Conservation (phyloP, 176 grass and related monocot species). For the Echinochloa phyllopogon region DNA sequence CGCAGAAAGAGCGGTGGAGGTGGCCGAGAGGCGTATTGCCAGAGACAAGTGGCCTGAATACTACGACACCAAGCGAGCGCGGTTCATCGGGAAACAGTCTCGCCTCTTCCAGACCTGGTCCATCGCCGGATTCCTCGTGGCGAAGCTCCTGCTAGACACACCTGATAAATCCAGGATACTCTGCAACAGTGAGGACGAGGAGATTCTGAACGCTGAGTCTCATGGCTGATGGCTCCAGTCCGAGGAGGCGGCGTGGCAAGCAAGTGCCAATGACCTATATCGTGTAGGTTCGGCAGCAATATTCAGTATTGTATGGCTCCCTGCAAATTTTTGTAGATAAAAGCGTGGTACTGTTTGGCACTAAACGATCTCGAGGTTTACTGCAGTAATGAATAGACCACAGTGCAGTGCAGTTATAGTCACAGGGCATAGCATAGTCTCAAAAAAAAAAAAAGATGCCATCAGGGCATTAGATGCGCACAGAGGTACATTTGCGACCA, state of each 20-base stretch:
- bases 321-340: not conserved
- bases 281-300: constrained; percentile 29
- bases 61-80: constrained; percentile 76
- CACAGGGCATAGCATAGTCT: not conserved
- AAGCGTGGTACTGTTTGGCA: constrained; percentile 10
- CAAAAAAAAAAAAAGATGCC: no score
- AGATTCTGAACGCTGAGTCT: constrained; percentile 74
- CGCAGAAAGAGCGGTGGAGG: constrained; percentile 68
- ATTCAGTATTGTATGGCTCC: constrained; percentile 2
- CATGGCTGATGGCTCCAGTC: constrained; percentile 55
- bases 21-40: constrained; percentile 70
- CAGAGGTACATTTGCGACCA: not conserved
- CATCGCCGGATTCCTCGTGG: constrained; percentile 82
- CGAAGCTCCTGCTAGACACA: constrained; percentile 71
- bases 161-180: constrained; percentile 76
- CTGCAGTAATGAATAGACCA: constrained; percentile 2
- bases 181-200: constrained; percentile 79
- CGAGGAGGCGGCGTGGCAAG: constrained; percentile 52
- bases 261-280: constrained; percentile 75
- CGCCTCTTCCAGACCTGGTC: constrained; percentile 81
- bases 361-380: not conserved
- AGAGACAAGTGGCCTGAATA: constrained; percentile 87
- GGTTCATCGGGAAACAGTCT: constrained; percentile 78
- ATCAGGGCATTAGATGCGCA: not conserved
- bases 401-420: not conserved